Percentiles rank a stretch among this genome's conserved stretches.
Conservation (phyloP, 805 yeast genomes). For the Ogataea saltuana region DNA sequence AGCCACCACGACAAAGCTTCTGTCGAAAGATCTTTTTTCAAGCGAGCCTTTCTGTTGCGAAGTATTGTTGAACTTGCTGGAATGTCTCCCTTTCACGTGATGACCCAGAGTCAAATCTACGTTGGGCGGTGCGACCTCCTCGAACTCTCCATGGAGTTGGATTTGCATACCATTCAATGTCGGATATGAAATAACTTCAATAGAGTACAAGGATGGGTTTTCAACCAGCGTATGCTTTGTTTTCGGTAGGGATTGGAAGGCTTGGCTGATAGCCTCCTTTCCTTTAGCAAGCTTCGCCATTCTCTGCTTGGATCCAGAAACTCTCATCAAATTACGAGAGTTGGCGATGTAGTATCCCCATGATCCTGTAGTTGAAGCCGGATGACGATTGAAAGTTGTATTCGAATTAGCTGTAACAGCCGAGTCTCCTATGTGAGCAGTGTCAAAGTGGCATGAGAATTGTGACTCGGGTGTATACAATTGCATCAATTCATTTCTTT, state of each 20-base stretch:
- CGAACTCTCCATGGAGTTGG: conserved; percentile 80
- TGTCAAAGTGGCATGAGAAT: conserved; percentile 78
- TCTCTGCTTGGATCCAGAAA: conserved; percentile 56
- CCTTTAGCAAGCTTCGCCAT: conserved; percentile 65
- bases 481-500: conserved; percentile 65
- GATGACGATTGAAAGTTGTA: conserved; percentile 1
- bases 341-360: conserved; percentile 70
- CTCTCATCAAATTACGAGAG: conserved; percentile 75
- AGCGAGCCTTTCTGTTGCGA: conserved; percentile 35
- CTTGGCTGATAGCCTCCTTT: conserved; percentile 57
- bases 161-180: conserved; percentile 77
- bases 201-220: conserved; percentile 65
- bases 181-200: conserved; percentile 75
- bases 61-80: conserved; percentile 30
- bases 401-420: not conserved
- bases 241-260: conserved; percentile 71
- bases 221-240: conserved; percentile 69
- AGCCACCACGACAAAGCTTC: conserved; percentile 74
- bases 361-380: conserved; percentile 20
- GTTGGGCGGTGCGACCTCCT: conserved; percentile 64
- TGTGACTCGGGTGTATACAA: conserved; percentile 82
- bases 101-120: conserved; percentile 1
- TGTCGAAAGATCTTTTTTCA: conserved; percentile 76
- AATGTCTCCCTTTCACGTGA: conserved; percentile 15
- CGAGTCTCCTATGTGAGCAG: conserved; percentile 45